Base-by-base conservation (phyloP, 306 rosid species). In the Lablab purpureus region DNA sequence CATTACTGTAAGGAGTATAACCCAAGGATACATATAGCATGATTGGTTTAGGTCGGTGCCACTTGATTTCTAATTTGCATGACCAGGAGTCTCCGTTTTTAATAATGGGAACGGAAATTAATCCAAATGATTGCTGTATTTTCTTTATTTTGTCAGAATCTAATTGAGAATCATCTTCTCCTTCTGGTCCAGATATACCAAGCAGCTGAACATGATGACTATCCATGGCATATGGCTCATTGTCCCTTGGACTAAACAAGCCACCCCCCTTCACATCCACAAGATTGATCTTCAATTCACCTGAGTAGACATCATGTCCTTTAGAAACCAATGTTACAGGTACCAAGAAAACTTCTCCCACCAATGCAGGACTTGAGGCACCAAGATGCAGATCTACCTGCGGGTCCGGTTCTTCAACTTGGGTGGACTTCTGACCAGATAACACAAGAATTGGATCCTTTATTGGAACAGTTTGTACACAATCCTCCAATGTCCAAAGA, bases 201-300 rank as follows among this genome's bases (percentile, higher is more conserved):
- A 91, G 89, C 84, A 95, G 95, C 88, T 95, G 89, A 75, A 95
- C 99, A 71, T 95, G 97, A 86, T 90, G 93, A 83, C 81, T 86
- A 45, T 90, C 96, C 73, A 34, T 7, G 67, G 91, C 82, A 23
- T 76, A 19, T 19, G 82, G 71, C 80, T 92, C 97, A 19, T 89
- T 62, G 66, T 91, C 99, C 85, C 96, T 93, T 10, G 98, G 99
- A 86, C 99, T 93, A 89, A 86, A 91, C 85, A 95, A 89, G 54
- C 94, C 96, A 80, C 94, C 98, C 45, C 99, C 98, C 79, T 79
- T 87, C 18, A 93, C 96, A 89, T 95, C 99, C 82, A 93, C 98
- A 68, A 95, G 89, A 87, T 95, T 95, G 86, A 95, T 95, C 90
- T 95, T 95, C 86, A 95, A 85, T 78, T 93, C 99, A 25, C 98